Percentiles rank a stretch among this genome's conserved stretches.
Conservation (phyloP, 768 basidiomycete species). For the Suillus alpinus region DNA sequence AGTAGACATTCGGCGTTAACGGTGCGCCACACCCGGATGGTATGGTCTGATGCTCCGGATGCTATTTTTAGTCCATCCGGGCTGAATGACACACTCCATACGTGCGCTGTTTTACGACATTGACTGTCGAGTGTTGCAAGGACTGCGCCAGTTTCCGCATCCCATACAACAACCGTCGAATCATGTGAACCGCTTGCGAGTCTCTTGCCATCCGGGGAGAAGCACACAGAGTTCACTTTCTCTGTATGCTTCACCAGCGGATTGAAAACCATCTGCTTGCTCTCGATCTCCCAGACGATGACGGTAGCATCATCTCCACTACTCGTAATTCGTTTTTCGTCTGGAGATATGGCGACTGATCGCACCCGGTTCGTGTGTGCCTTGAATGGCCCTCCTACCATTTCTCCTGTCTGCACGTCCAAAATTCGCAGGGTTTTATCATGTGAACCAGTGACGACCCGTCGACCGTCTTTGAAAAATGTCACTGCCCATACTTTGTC, state of each 20-base stretch:
- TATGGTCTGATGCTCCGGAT: not conserved
- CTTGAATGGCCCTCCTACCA: slow-evolving; percentile 24
- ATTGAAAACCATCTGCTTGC: not conserved
- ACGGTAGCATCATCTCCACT: not conserved
- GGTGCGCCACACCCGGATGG: not conserved
- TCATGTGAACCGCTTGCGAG: slow-evolving; percentile 42
- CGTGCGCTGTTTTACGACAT: not conserved
- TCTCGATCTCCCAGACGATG: slow-evolving; percentile 5
- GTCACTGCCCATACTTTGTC: slow-evolving; percentile 29
- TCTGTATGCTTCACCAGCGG: slow-evolving; percentile 9
- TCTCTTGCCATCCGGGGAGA: slow-evolving; percentile 40
- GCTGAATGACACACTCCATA: not conserved
- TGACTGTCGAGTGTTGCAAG: not conserved
- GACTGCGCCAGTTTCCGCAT: slow-evolving; percentile 1
- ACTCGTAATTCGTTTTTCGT: not conserved
- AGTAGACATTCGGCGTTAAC: not conserved
- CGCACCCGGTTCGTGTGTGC: not conserved
- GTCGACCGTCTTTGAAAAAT: slow-evolving; percentile 25
- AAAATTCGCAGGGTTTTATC: slow-evolving; percentile 29
- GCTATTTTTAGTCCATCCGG: not conserved
- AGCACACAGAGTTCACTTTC: slow-evolving; percentile 30
- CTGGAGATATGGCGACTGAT: slow-evolving; percentile 4
- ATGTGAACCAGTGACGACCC: slow-evolving; percentile 26
- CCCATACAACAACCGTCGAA: slow-evolving; percentile 6
- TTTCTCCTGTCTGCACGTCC: slow-evolving; percentile 20